These are phyloP conservation scores for Psilocybe subaeruginosa DNA, from an alignment of 768 basidiomycete species.

Conservation along the genomic window DNA sequence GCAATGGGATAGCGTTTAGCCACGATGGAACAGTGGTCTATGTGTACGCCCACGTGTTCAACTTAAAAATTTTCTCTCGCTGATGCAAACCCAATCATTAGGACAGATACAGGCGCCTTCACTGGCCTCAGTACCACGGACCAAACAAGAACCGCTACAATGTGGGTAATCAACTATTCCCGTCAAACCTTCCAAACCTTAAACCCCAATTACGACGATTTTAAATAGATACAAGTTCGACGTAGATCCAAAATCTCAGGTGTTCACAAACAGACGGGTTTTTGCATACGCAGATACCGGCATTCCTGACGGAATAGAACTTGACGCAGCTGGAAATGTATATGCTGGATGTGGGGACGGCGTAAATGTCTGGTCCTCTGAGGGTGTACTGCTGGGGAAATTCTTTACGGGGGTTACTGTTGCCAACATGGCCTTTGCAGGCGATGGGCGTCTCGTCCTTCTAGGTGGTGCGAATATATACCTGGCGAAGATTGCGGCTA, in stretches of 20 bases:
- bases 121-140: conserved; percentile 43
- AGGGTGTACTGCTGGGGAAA: conserved; percentile 59
- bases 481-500: conserved; percentile 46
- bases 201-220: background rate
- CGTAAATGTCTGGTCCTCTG: conserved; percentile 63
- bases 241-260: conserved; percentile 55
- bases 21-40: conserved; percentile 66
- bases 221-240: conserved; percentile 65
- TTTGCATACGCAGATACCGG: conserved; percentile 70
- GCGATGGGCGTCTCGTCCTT: conserved; percentile 40
- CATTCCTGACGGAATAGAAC: conserved; percentile 65
- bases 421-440: conserved; percentile 49
- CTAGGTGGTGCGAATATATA: conserved; percentile 48
- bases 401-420: conserved; percentile 31
- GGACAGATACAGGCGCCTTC: conserved; percentile 53
- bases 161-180: conserved; percentile 43
- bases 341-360: conserved; percentile 70
- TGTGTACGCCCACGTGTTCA: conserved; percentile 40
- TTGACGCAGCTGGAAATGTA: conserved; percentile 65
- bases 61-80: background rate
- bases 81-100: conserved; percentile 20
- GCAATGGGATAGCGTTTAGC: conserved; percentile 77
- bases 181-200: background rate
- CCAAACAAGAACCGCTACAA: conserved; percentile 65
- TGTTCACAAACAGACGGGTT: conserved; percentile 60